phyloP scores from a whole-genome alignment of 495 filamentous ascomycete species.

The Penicillium bialowiezense region DNA sequence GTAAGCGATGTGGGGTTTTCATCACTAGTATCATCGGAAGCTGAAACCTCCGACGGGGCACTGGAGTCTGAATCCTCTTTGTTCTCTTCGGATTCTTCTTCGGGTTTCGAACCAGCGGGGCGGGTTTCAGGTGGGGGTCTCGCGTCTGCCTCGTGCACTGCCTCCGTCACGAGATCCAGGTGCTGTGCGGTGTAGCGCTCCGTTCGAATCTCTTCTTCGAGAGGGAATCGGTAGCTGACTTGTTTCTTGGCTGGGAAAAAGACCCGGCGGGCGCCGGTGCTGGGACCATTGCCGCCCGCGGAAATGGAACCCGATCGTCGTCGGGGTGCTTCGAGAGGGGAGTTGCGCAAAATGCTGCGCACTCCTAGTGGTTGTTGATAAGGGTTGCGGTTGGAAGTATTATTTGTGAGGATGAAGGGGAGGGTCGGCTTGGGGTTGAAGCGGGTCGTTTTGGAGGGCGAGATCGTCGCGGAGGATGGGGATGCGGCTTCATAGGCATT shows the following conservation, averaged over 20 bases:
- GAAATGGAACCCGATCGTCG: slow-evolving; percentile 40
- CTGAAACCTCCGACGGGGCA: slow-evolving; percentile 33
- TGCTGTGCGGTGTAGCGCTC: slow-evolving; percentile 51
- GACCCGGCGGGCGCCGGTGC: slow-evolving; percentile 38
- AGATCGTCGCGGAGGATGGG: slow-evolving; percentile 57
- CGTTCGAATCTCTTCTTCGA: slow-evolving; percentile 56
- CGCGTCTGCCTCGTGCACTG: slow-evolving; percentile 11
- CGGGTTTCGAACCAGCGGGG: slow-evolving; percentile 20
- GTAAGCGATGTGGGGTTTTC: slow-evolving; percentile 12
- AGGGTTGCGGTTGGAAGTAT: slow-evolving; percentile 37
- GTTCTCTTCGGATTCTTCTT: slow-evolving; percentile 31
- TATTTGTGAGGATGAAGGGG: slow-evolving; percentile 24
- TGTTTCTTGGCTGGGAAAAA: slow-evolving; percentile 58
- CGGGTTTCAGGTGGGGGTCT: slow-evolving; percentile 3
- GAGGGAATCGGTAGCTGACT: slow-evolving; percentile 50
- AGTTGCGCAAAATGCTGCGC: slow-evolving; percentile 76
- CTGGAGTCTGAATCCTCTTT: slow-evolving; percentile 41
- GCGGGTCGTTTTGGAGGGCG: slow-evolving; percentile 26
- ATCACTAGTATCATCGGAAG: slow-evolving; percentile 33
- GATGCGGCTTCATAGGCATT: slow-evolving; percentile 73
- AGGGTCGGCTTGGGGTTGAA: slow-evolving; percentile 35
- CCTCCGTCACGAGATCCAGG: slow-evolving; percentile 21
- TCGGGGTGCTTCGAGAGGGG: slow-evolving; percentile 46
- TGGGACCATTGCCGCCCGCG: slow-evolving; percentile 29
- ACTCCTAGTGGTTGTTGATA: slow-evolving; percentile 66